Base-by-base conservation (phyloP, 768 basidiomycete genomes). In the Jaapia argillacea region DNA sequence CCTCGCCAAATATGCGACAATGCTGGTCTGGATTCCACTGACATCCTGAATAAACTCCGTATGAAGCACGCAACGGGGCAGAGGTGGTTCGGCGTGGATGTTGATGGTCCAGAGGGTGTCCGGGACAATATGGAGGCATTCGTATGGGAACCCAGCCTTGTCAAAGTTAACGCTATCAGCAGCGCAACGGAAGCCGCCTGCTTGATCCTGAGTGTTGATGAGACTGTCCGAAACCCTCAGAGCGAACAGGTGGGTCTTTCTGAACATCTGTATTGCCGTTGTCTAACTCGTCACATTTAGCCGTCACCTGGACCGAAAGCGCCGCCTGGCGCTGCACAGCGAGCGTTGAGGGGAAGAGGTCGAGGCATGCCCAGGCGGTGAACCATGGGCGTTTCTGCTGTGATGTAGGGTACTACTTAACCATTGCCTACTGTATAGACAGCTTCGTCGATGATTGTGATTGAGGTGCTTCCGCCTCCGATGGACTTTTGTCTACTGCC, bases 1-100 rank as follows among this genome's bases (percentile, higher is more conserved):
- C 96, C 96, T 23, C 81, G 96, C 24, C 94, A 98, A 61, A 97
- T 99, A 46, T 97, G 89, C 60, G 94, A 98, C 62, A 99, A 99
- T 56, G 96, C 96, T 6, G 96, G 96, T 18, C 67, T 98, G 24
- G 96, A 99, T 64, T 92, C 96, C 2, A 98, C 93, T 4, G 96
- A 98, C 58, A 80, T 98, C 44, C 69, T 99, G 36, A 98, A 98
- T 68, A 96, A 96, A 61, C 77, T 99, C 43, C 83, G 96, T 42
- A 97, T 96, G 90, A 81, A 84, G 52, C 93, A 98, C 58, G 90
- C 91, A 0, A 75, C 76, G 45, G 88, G 87, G 13, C 84, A 89
- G 43, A 78, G 69, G 45, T 97, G 92, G 92, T 82, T 75, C 36
- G 96, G 96, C 47, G 92, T 98, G 12, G 92, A 96, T 52, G 90